Conservation (phyloP, 2,329 filamentous ascomycete species). For the Penicillium janthinellum region DNA sequence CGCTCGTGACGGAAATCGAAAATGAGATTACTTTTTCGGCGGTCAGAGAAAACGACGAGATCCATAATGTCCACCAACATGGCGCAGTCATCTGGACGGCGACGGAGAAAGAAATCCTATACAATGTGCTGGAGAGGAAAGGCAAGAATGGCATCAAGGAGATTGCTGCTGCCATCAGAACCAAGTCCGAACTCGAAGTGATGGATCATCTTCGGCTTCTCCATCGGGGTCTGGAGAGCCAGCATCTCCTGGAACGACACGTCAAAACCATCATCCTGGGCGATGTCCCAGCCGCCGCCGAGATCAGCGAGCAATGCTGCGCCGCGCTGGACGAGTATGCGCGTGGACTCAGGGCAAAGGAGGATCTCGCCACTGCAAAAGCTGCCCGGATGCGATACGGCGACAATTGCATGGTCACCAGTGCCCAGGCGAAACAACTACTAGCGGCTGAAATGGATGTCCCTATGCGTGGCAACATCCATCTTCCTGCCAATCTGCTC, state of each 20-base stretch:
- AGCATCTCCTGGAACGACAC: constrained; percentile 38
- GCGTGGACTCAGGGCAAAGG: constrained; percentile 64
- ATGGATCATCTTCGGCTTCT: constrained; percentile 69
- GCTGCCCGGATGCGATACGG: constrained; percentile 64
- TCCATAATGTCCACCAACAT: constrained; percentile 57
- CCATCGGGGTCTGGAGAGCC: constrained; percentile 50
- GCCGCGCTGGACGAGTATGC: constrained; percentile 68
- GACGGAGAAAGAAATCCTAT: constrained; percentile 71
- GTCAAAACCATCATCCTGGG: constrained; percentile 48
- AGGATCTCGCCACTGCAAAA: constrained; percentile 64
- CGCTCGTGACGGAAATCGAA: constrained; percentile 60
- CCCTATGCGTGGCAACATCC: constrained; percentile 35
- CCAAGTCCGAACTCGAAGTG: constrained; percentile 76
- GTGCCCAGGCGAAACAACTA: constrained; percentile 33
- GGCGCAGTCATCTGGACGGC: constrained; percentile 71
- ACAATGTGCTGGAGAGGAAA: constrained; percentile 63
- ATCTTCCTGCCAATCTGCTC: constrained; percentile 61
- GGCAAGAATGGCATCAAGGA: constrained; percentile 64
- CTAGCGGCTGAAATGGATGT: constrained; percentile 30
- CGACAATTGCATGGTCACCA: constrained; percentile 65
- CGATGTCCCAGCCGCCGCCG: constrained; percentile 71
- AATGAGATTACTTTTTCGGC: constrained; percentile 28
- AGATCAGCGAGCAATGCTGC: constrained; percentile 69
- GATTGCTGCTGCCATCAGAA: constrained; percentile 65
- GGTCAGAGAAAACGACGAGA: constrained; percentile 16